phyloP scores from a whole-genome alignment of 108 stramenopile genomes.

The Schizochytrium sp. region DNA sequence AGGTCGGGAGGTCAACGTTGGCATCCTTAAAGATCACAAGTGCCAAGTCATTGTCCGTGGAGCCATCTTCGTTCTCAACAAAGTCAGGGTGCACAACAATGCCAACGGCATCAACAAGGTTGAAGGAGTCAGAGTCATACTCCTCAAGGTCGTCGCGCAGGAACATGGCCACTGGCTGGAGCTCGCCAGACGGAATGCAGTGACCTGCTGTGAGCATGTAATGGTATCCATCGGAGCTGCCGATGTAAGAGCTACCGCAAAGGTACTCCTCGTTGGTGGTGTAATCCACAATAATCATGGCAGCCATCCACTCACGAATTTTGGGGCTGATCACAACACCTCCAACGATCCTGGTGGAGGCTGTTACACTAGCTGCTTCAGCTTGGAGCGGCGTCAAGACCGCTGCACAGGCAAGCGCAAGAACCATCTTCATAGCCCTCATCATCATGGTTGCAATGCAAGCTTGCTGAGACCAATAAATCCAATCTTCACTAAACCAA shows the following conservation, averaged over 20 bases:
- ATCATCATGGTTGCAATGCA: too few species aligned
- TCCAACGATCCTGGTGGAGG: too few species aligned
- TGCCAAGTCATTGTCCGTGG: background rate
- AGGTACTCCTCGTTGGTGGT: background rate
- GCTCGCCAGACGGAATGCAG: slow-evolving; percentile 4
- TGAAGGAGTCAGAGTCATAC: slow-evolving; percentile 39
- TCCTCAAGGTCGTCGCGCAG: slow-evolving; percentile 1
- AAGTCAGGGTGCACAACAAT: background rate
- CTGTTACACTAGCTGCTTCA: too few species aligned
- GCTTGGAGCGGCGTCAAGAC: too few species aligned
- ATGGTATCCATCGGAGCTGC: background rate
- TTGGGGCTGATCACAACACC: too few species aligned
- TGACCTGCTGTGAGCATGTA: slow-evolving; percentile 54
- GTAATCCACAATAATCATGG: too few species aligned
- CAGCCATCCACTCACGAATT: too few species aligned
- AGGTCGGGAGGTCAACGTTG: slow-evolving; percentile 13
- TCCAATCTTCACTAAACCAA: too few species aligned
- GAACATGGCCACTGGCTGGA: slow-evolving; percentile 1
- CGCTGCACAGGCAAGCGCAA: too few species aligned
- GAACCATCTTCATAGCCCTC: too few species aligned
- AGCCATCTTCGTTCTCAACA: background rate
- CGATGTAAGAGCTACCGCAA: slow-evolving; percentile 31
- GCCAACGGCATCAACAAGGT: background rate
- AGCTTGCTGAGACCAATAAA: too few species aligned
- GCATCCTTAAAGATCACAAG: background rate